phyloP scores from a whole-genome alignment of 257 asterid genomes.

The Gentiana straminea region DNA sequence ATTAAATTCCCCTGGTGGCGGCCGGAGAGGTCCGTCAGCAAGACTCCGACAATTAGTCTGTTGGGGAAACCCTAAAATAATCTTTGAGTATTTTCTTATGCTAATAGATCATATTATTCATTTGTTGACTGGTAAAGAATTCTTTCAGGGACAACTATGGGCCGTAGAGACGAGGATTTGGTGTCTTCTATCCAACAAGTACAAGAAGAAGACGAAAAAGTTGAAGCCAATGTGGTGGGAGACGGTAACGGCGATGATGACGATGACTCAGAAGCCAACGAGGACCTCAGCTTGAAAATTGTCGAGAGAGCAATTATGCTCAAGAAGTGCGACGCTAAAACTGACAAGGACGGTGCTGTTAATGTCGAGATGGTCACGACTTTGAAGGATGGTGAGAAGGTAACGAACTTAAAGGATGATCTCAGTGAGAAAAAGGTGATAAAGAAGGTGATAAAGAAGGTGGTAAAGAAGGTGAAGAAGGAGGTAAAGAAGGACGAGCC shows the following conservation, averaged over 20 bases:
- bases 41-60: too few relatives aligned
- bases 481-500: constrained; percentile 23
- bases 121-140: too few relatives aligned
- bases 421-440: constrained; percentile 32
- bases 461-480: constrained; percentile 30
- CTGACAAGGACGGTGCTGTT: constrained; percentile 10
- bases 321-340: constrained; percentile 8
- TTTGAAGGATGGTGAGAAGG: constrained; percentile 16
- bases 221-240: constrained; percentile 11
- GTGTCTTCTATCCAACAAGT: constrained; percentile 12
- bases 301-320: constrained; percentile 50
- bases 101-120: too few relatives aligned
- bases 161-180: constrained; percentile 33
- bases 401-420: constrained; percentile 23
- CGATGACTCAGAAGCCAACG: constrained; percentile 67
- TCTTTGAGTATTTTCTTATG: too few relatives aligned
- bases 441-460: constrained; percentile 26
- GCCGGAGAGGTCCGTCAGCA: too few relatives aligned
- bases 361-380: constrained; percentile 24
- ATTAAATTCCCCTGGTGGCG: too few relatives aligned
- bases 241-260: constrained; percentile 20
- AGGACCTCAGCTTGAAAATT: constrained; percentile 69
- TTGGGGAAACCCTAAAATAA: too few relatives aligned
- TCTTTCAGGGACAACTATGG: constrained; percentile 18
- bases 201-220: constrained; percentile 25